Percentiles rank a stretch among this genome's conserved stretches.
Conservation (phyloP, 108 stramenopile genomes). For the Cyclostephanos invisitatus region DNA sequence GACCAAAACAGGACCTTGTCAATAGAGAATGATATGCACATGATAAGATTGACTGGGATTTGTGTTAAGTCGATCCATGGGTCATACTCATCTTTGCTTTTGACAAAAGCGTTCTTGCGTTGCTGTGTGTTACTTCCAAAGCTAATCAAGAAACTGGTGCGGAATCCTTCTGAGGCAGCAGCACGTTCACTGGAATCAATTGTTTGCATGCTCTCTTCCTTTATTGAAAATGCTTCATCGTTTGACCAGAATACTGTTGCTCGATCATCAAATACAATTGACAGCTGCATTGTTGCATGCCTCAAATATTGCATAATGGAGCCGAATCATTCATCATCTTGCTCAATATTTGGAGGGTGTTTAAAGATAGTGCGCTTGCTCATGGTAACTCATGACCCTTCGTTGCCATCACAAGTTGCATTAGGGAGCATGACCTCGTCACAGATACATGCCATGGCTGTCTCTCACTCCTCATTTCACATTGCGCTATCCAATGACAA, state of each 20-base stretch:
- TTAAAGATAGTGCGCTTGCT: conserved; percentile 38
- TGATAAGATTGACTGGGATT: conserved; percentile 19
- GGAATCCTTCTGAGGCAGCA: conserved; percentile 6
- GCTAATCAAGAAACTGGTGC: conserved; percentile 22
- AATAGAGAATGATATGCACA: conserved; percentile 16
- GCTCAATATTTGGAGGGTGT: conserved; percentile 35
- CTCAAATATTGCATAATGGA: conserved; percentile 50
- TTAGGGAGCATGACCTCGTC: conserved; percentile 24
- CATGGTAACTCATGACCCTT: conserved; percentile 4
- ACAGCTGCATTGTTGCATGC: conserved; percentile 34
- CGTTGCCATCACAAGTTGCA: neutral
- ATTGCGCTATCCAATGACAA: conserved; percentile 12
- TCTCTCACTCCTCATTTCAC: conserved; percentile 49
- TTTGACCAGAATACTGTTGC: conserved; percentile 22
- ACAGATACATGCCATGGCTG: conserved; percentile 46
- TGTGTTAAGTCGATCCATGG: conserved; percentile 2
- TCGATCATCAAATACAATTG: conserved; percentile 14
- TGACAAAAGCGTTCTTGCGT: conserved; percentile 31
- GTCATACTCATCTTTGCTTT: conserved; percentile 3
- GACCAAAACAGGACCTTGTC: conserved; percentile 1
- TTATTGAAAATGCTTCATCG: conserved; percentile 8
- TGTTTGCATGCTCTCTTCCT: conserved; percentile 4
- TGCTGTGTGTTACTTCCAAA: conserved; percentile 37
- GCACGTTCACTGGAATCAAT: conserved; percentile 7
- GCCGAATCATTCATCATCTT: conserved; percentile 4